Evolutionary conservation across 139 green algal species (phyloP).

Genomic region (Tetraselmis striata): DNA sequence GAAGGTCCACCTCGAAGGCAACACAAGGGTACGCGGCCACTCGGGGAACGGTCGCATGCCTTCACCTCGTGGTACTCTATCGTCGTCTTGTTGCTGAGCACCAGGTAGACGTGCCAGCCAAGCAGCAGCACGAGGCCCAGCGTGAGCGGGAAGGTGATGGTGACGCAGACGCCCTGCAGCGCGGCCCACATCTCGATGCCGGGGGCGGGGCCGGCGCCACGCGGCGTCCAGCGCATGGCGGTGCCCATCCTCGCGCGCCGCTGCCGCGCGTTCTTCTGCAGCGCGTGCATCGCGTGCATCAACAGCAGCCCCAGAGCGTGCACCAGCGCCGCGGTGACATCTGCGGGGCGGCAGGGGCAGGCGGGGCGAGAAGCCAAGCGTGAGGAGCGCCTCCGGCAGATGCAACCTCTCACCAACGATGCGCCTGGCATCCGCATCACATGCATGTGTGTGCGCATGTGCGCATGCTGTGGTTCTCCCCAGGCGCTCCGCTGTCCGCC

Average conservation of each 20-base stretch:
- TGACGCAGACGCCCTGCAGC: slow-evolving; percentile 41
- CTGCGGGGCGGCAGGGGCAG: too few relatives aligned
- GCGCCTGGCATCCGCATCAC: slow-evolving; percentile 46
- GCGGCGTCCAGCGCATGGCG: too few relatives aligned
- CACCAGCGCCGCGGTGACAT: slow-evolving; percentile 36
- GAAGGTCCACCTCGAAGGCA: too few relatives aligned
- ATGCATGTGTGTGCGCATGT: too few relatives aligned
- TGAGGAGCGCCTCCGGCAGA: too few relatives aligned
- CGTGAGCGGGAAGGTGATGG: slow-evolving; percentile 40
- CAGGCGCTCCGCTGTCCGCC: too few relatives aligned
- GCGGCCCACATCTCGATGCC: slow-evolving; percentile 6
- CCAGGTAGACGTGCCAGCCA: slow-evolving; percentile 66
- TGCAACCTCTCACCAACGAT: too few relatives aligned
- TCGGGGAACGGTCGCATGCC: not conserved
- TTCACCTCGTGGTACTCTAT: slow-evolving; percentile 71
- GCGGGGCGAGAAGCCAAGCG: too few relatives aligned
- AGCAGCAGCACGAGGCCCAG: slow-evolving; percentile 62
- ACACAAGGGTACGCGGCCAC: not conserved
- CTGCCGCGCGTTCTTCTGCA: slow-evolving; percentile 25
- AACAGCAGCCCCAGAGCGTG: slow-evolving; percentile 46
- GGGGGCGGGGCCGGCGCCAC: too few relatives aligned
- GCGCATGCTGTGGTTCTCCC: too few relatives aligned
- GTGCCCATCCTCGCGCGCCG: not conserved
- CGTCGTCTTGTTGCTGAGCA: slow-evolving; percentile 71
- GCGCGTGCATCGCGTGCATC: slow-evolving; percentile 38